Conservation (phyloP, 2,329 filamentous ascomycete genomes). For the Ascochyta clinopodiicola region DNA sequence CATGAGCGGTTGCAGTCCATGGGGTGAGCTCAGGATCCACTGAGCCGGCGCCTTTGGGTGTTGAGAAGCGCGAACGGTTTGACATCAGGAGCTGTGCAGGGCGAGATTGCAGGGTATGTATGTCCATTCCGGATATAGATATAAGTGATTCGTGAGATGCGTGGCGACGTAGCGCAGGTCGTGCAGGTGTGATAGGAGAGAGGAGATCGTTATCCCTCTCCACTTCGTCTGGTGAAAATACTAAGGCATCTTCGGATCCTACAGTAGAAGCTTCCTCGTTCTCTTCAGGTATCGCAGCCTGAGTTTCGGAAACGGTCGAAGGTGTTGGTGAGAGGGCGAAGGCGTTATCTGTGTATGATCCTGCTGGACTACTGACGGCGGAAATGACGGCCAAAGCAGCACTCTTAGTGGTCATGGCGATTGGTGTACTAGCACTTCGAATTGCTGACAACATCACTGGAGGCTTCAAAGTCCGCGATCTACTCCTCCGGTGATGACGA, state of each 20-base stretch:
- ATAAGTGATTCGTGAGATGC: constrained; percentile 88
- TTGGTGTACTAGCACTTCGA: constrained; percentile 43
- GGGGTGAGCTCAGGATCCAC: constrained; percentile 51
- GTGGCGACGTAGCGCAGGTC: constrained; percentile 64
- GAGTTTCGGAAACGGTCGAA: constrained; percentile 28
- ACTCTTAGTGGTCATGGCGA: constrained; percentile 43
- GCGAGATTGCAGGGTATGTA: constrained; percentile 78
- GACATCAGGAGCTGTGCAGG: constrained; percentile 74
- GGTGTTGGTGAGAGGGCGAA: constrained; percentile 36
- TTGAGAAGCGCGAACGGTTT: constrained; percentile 59
- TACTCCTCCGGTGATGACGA: constrained; percentile 28
- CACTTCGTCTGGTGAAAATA: constrained; percentile 30
- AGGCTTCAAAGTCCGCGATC: constrained; percentile 39
- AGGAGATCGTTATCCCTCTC: constrained; percentile 44
- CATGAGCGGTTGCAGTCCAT: constrained; percentile 54
- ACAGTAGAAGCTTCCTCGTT: constrained; percentile 34
- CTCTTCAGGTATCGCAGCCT: constrained; percentile 47
- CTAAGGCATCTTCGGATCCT: constrained; percentile 20
- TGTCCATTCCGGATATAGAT: constrained; percentile 86
- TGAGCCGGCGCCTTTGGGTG: constrained; percentile 52
- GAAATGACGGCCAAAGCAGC: constrained; percentile 44
- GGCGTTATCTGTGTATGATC: constrained; percentile 39
- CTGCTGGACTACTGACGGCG: constrained; percentile 41
- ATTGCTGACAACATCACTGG: constrained; percentile 37
- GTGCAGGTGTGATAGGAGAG: constrained; percentile 44